Evolutionary conservation across 257 asterid species (phyloP), one percentile per base, ranked within the genome.

Genomic region (Ballota nigra): DNA sequence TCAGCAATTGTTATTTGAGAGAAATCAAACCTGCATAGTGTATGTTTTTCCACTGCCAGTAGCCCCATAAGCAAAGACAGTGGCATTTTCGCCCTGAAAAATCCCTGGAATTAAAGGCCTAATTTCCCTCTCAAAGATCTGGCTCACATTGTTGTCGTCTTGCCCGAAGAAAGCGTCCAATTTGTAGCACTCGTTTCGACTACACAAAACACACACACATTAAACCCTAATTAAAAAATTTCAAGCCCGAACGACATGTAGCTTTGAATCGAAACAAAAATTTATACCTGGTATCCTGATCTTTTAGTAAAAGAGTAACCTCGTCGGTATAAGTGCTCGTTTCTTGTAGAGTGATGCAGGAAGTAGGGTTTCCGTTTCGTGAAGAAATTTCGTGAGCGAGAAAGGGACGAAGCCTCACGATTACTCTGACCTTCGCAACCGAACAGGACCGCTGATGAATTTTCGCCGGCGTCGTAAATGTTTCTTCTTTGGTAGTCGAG

Each of bases 1-100:
- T 40, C 13, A 10, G 47, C 10, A 11, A 0, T 40, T 40, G 47
- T 40, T 9, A 40, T 40, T 2, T n/a, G 10, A 34, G 45, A 66
- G 53, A 77, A 66, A 62, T 23, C 12, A 29, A 70, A 93, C 98
- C 99, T 94, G 99, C 96, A 94, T 87, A 4, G 97, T 91, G 79
- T 82, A 87, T 24, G 97, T 93, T 53, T 93, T 94, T 26, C 99
- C 99, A 76, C 99, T 94, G 2, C 99, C 99, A 4, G 99, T 91
- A 29, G 99, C 99, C 8, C 99, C 98, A 75, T 94, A 91, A 56
- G 97, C 97, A 70, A 94, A 94, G 34, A 91, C 81, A 1, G 99
- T 91, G 10, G 94, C 91, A 53, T 94, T 91, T 43, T 45, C 76
- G 6, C 99, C 97, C 64, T 84, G 79, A 75, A 94, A 86, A 8